Percentiles rank a stretch among this genome's conserved stretches.
Conservation (phyloP, 129 eudicot genomes). For the Arctium lappa region DNA sequence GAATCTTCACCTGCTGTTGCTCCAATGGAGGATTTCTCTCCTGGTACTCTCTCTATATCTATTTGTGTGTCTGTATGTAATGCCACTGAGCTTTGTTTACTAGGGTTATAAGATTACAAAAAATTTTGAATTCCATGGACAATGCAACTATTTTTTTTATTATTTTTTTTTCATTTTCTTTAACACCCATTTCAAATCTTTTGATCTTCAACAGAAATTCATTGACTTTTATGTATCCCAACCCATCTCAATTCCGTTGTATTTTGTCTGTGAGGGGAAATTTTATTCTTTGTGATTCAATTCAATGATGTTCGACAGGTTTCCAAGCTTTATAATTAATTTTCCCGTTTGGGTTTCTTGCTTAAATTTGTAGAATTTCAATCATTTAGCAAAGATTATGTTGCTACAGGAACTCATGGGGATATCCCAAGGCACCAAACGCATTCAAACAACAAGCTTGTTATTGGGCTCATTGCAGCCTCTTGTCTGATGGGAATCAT, state of each 20-base stretch:
- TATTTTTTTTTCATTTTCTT: background rate
- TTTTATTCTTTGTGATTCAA: background rate
- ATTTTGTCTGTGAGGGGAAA: background rate
- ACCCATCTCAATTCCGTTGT: background rate
- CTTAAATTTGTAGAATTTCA: background rate
- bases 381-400: conserved; percentile 9
- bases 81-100: conserved; percentile 2
- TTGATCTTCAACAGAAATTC: background rate
- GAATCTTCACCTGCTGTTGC: conserved; percentile 35
- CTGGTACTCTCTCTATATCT: conserved; percentile 36
- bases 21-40: conserved; percentile 38
- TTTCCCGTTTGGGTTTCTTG: background rate
- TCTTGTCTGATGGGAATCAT: conserved; percentile 38
- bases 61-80: background rate
- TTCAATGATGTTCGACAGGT: no score
- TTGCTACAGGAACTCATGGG: conserved; percentile 30
- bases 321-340: background rate
- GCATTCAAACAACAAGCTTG: conserved; percentile 45
- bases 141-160: background rate
- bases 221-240: background rate
- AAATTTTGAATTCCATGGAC: background rate
- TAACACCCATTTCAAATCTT: conserved; percentile 5
- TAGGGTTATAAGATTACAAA: conserved; percentile 14
- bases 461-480: conserved; percentile 45
- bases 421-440: conserved; percentile 20